Evolutionary conservation across 73 alveolate species (phyloP).

Genomic region (Paramecium biaurelia): DNA sequence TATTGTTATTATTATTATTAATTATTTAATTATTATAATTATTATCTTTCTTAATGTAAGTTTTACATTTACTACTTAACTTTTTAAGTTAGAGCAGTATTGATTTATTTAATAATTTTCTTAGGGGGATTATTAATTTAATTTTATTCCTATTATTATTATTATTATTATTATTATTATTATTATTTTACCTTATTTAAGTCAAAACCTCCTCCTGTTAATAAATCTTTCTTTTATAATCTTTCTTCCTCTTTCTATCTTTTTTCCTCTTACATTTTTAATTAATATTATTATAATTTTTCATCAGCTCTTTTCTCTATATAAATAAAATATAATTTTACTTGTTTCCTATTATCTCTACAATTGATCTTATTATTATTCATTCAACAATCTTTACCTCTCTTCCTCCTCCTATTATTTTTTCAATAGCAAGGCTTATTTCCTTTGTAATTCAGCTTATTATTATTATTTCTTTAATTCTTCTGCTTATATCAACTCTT

Average conservation of each 20-base stretch:
- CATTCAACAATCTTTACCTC: background rate
- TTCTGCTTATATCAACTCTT: background rate
- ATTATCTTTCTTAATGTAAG: background rate
- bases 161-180: background rate
- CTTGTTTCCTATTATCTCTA: background rate
- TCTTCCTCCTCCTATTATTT: background rate
- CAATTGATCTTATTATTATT: background rate
- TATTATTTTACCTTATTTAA: background rate
- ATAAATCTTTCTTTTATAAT: background rate
- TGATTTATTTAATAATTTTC: background rate
- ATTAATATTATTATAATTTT: background rate
- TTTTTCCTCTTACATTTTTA: background rate
- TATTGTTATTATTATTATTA: background rate
- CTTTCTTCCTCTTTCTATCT: constrained; percentile 15
- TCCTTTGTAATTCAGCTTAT: background rate
- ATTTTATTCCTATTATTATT: background rate
- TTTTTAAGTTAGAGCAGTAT: background rate
- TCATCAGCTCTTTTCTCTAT: constrained; percentile 48
- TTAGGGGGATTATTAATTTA: background rate
- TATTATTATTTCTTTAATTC: background rate
- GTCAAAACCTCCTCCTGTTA: constrained; percentile 46
- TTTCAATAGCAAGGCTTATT: background rate
- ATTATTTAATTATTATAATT: background rate
- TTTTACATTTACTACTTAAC: background rate
- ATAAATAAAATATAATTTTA: background rate